Evolutionary conservation across 2,329 filamentous ascomycete genomes (phyloP), one percentile per base, ranked within the genome.

Genomic region (Claviceps sp.): DNA sequence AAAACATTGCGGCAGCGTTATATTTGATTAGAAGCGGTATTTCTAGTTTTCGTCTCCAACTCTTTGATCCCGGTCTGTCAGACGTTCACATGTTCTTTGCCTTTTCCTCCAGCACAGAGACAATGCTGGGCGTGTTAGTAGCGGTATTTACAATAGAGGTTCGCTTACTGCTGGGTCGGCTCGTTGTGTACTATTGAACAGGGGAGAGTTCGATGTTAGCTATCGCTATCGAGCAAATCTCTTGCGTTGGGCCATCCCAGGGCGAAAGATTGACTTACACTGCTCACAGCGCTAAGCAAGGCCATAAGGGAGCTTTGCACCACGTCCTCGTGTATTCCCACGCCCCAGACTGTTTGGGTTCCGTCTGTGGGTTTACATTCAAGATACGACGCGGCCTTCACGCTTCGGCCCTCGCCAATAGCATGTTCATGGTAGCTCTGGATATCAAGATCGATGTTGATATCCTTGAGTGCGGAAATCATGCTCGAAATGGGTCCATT

Each of bases 381-480:
- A 57, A 97, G 95, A 65, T 94, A 97, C 2, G 90, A 88, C 2
- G 89, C 91, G n/a, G 91, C 91, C 73, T 94, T 94, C 58, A 91
- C 88, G 55, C 88, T 81, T 53, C 82, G 79, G 55, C 87, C 88
- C 50, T 77, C 75, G 58, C 88, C 88, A 59, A 97, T 89, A 30
- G 90, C 85, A 70, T 97, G 91, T 69, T 97, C 93, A 74, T 94
- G 95, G 75, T 97, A 97, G 67, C 96, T 88, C 46, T 84, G 80
- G 50, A 97, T 88, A 63, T 97, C 91, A 24, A 97, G 74, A 62
- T 94, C 84, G 57, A 97, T 84, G 54, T 88, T 87, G 37, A 97
- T 71, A 16, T 76, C 75, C 60, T 81, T 79, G 44, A 98, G 76
- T 16, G 90, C 91, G 60, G 88, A 84, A 2, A 88, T 88, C 63